phyloP scores from a whole-genome alignment of 768 basidiomycete species.

The Austroboletus festivus region DNA sequence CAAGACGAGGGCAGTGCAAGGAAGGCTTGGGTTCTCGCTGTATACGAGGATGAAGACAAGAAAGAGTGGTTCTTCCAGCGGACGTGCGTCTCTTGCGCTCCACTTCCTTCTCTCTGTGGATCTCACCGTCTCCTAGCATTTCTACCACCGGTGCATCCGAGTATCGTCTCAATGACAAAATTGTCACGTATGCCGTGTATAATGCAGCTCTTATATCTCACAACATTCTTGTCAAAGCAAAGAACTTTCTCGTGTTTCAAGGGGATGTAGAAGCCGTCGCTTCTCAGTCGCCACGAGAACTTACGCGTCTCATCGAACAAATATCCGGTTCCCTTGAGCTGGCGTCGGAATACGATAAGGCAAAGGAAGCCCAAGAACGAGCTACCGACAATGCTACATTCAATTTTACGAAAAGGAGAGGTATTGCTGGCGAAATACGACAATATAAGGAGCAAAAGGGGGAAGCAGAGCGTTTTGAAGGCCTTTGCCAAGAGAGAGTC shows the following conservation, averaged over 20 bases:
- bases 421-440: constrained; percentile 92
- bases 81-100: constrained; percentile 58
- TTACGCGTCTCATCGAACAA: constrained; percentile 89
- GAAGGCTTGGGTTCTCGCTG: constrained; percentile 94
- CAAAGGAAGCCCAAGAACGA: constrained; percentile 81
- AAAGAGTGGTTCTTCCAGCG: constrained; percentile 91
- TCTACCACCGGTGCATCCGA: constrained; percentile 85
- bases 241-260: constrained; percentile 99
- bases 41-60: constrained; percentile 70
- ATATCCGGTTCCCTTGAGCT: constrained; percentile 94
- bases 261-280: constrained; percentile 99
- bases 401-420: constrained; percentile 91
- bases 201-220: constrained; percentile 83
- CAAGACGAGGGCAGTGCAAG: constrained; percentile 82
- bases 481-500: constrained; percentile 70
- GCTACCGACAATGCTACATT: constrained; percentile 93
- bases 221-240: constrained; percentile 97
- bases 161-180: constrained; percentile 79
- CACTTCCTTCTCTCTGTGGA: neutral
- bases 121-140: constrained; percentile 51
- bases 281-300: constrained; percentile 86
- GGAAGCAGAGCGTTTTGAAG: constrained; percentile 87
- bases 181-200: constrained; percentile 85
- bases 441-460: constrained; percentile 97
- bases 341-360: constrained; percentile 82